A percentile compares a stretch with the other conserved stretches of the same genome.
Evolutionary conservation across 495 filamentous ascomycete species (phyloP).

Genomic region (Neurospora sp.): DNA sequence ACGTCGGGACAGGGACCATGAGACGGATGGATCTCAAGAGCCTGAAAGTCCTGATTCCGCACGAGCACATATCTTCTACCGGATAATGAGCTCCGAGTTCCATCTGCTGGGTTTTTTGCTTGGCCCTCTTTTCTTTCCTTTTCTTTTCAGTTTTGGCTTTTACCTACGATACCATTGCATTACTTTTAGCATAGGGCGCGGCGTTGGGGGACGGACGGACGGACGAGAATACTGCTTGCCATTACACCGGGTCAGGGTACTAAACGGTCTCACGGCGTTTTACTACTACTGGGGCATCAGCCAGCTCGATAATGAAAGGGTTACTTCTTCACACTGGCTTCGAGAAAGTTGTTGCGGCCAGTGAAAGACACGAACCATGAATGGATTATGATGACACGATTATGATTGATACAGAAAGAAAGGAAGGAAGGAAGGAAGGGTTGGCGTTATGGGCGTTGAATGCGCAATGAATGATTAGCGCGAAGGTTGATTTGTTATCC

Average conservation of each 20-base stretch:
- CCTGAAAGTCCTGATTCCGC: not conserved
- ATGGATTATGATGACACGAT: not conserved
- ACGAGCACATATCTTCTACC: not conserved
- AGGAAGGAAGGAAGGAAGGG: not conserved
- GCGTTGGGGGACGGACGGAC: not conserved
- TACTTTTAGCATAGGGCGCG: not conserved
- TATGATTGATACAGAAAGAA: not conserved
- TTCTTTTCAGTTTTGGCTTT: not conserved
- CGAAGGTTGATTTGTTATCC: not conserved
- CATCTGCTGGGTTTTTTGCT: not conserved
- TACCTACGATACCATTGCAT: not conserved
- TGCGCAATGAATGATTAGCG: not conserved
- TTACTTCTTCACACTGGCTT: not conserved
- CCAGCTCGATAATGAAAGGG: not conserved
- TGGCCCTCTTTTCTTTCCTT: not conserved
- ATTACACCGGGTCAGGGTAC: not conserved
- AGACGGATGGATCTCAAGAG: not conserved
- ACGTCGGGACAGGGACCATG: not conserved
- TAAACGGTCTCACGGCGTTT: not conserved
- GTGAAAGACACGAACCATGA: not conserved
- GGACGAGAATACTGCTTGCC: not conserved
- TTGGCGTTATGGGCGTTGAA: not conserved
- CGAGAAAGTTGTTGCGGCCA: not conserved
- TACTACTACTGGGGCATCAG: not conserved
- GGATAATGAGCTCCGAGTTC: not conserved